phyloP scores from a whole-genome alignment of 495 filamentous ascomycete genomes.

The Cladorrhinum samala region DNA sequence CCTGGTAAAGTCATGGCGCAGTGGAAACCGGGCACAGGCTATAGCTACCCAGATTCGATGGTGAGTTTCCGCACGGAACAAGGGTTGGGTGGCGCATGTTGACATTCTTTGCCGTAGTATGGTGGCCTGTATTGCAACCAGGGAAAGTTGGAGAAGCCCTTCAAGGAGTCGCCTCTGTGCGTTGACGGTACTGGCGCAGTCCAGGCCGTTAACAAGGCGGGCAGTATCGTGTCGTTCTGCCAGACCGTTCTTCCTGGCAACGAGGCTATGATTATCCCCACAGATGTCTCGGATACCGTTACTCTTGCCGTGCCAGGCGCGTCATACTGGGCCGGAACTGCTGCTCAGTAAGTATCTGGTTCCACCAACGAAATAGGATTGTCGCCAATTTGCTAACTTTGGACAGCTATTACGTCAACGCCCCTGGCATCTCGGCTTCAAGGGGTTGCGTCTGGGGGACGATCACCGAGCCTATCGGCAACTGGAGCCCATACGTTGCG shows the following conservation, averaged over 20 bases:
- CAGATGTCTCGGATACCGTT: slow-evolving; percentile 47
- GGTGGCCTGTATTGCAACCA: slow-evolving; percentile 72
- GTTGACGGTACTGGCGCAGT: slow-evolving; percentile 63
- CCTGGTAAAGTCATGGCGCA: slow-evolving; percentile 71
- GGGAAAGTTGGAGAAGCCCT: slow-evolving; percentile 66
- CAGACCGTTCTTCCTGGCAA: slow-evolving; percentile 83
- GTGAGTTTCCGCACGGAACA: slow-evolving; percentile 40
- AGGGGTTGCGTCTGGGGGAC: slow-evolving; percentile 70
- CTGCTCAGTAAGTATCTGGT: slow-evolving; percentile 57
- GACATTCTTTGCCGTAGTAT: slow-evolving; percentile 49
- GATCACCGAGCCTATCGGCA: slow-evolving; percentile 57
- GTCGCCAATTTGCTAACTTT: slow-evolving; percentile 12
- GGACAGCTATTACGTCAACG: slow-evolving; percentile 71
- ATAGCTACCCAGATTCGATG: slow-evolving; percentile 66
- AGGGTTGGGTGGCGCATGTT: slow-evolving; percentile 11
- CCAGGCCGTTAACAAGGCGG: slow-evolving; percentile 56
- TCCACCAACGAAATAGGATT: background rate
- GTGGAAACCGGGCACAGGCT: slow-evolving; percentile 67
- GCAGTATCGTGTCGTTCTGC: slow-evolving; percentile 62
- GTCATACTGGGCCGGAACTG: slow-evolving; percentile 65
- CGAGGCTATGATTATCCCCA: slow-evolving; percentile 83
- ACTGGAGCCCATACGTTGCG: slow-evolving; percentile 76
- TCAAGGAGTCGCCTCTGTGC: slow-evolving; percentile 63
- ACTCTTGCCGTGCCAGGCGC: slow-evolving; percentile 65
- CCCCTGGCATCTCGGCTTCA: slow-evolving; percentile 55